Percentiles rank a stretch among this genome's conserved stretches.
Evolutionary conservation across 2,329 filamentous ascomycete species (phyloP).

Genomic region (Trichoderma atrobrunneum): DNA sequence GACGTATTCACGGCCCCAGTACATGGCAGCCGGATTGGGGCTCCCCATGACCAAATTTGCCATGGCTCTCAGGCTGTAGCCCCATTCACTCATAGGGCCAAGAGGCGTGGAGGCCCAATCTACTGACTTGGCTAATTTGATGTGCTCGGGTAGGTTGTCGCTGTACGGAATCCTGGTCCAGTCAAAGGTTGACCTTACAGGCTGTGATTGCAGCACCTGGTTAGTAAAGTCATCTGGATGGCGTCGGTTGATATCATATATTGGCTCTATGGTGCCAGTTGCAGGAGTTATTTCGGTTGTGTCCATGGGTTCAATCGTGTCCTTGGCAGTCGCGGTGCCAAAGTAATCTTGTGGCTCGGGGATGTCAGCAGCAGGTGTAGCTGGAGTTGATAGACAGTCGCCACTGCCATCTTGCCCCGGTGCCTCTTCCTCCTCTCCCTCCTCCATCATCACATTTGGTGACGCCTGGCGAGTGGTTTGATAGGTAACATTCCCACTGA

Average conservation of each 20-base stretch:
- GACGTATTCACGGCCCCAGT: slow-evolving; percentile 70
- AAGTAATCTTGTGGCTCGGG: slow-evolving; percentile 43
- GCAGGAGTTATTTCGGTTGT: not conserved
- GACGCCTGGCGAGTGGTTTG: slow-evolving; percentile 38
- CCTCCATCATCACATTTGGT: slow-evolving; percentile 35
- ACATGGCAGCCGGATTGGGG: slow-evolving; percentile 72
- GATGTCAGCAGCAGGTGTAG: slow-evolving; percentile 33
- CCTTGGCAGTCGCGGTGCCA: slow-evolving; percentile 31
- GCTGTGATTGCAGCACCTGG: slow-evolving; percentile 30
- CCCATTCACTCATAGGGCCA: slow-evolving; percentile 74
- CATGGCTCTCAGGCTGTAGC: slow-evolving; percentile 69
- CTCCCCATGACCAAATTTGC: slow-evolving; percentile 79
- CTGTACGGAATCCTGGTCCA: slow-evolving; percentile 72
- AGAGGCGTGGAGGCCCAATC: slow-evolving; percentile 73
- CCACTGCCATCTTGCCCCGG: slow-evolving; percentile 36
- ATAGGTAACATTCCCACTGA: slow-evolving; percentile 53
- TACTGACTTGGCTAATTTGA: slow-evolving; percentile 66
- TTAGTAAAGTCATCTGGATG: slow-evolving; percentile 45
- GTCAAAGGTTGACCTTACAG: slow-evolving; percentile 62
- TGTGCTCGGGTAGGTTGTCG: slow-evolving; percentile 64
- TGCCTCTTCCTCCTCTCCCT: slow-evolving; percentile 32
- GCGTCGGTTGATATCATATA: slow-evolving; percentile 26
- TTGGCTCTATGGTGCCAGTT: not conserved
- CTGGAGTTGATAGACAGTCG: slow-evolving; percentile 38
- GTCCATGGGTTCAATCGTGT: slow-evolving; percentile 28